These are phyloP conservation scores for Fomitopsis pulvina DNA, from an alignment of 768 basidiomycete genomes.

Conservation along the genomic window DNA sequence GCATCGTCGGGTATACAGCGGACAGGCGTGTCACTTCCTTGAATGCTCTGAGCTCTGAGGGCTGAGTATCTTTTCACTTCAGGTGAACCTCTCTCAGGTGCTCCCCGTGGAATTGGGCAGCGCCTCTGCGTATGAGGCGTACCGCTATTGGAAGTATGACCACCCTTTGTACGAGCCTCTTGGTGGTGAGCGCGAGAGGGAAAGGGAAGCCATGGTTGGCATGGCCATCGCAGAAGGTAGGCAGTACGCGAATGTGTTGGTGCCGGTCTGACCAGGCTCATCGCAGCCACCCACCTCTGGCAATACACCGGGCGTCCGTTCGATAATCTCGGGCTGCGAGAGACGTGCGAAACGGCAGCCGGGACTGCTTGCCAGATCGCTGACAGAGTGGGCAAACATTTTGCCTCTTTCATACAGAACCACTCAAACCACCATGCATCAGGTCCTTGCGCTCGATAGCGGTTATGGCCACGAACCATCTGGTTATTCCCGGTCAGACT, in stretches of 20 bases:
- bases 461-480: background rate
- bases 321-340: conserved; percentile 39
- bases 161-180: conserved; percentile 48
- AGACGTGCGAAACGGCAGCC: conserved; percentile 60
- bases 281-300: conserved; percentile 49
- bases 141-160: conserved; percentile 59
- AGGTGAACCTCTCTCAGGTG: conserved; percentile 49
- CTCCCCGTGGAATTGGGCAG: conserved; percentile 60
- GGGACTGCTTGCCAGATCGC: conserved; percentile 37
- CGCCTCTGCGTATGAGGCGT: conserved; percentile 75
- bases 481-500: background rate
- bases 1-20: conserved; percentile 63
- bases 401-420: background rate
- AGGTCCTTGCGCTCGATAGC: background rate
- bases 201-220: conserved; percentile 60
- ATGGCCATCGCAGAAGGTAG: conserved; percentile 69
- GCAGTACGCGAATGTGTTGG: background rate
- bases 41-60: background rate
- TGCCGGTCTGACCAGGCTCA: background rate
- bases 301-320: conserved; percentile 38
- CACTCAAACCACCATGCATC: background rate
- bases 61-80: background rate
- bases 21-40: conserved; percentile 33
- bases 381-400: conserved; percentile 5
- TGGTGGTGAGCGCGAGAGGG: conserved; percentile 49